Evolutionary conservation across 2,329 filamentous ascomycete species (phyloP), one percentile per base, ranked within the genome.

Genomic region (Parastagonospora avenae): DNA sequence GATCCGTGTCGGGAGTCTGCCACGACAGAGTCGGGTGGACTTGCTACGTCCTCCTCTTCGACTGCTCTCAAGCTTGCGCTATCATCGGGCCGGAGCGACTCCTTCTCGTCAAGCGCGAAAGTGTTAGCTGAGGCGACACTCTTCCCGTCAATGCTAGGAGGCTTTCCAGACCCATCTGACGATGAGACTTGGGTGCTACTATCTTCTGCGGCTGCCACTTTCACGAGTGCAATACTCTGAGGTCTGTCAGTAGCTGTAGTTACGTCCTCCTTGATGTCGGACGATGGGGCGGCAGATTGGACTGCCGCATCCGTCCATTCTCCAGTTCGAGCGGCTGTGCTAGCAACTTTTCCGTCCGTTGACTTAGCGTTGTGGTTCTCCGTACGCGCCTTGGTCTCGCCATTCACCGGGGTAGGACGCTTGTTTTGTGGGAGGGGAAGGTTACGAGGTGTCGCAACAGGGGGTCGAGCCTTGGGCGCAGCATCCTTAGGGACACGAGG

Each of bases 101-200:
- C 93, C 72, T 97, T 97, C 74, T 97, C 93, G 66, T 97, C 93
- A 69, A 97, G 80, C n/a, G 91, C 92, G 76, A 96, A 97, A 0
- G 93, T 97, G 4, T 91, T 96, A 12, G 91, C 91, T 24, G 93
- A 97, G 4, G 91, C 91, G 64, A 95, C 90, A 72, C 92, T 97
- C 77, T 97, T 97, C 28, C 63, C 62, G 42, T 97, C 93, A 35
- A 96, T 81, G 69, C 92, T 97, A 31, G 91, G 89, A 44, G 91
- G 90, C 74, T 97, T 97, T 2, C 87, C 92, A 33, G 84, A 86
- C 39, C 80, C 83, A 58, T 77, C 82, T 12, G 83, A 86, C 12
- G 78, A 80, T 14, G 78, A 79, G 4, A 79, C 62, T 52, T 79
- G 77, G 2, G 78, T 79, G 50, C 64, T 73, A 49, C 63, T 73